phyloP scores from a whole-genome alignment of 1,284 basidiomycete species.

The Sporisorium scitamineum region DNA sequence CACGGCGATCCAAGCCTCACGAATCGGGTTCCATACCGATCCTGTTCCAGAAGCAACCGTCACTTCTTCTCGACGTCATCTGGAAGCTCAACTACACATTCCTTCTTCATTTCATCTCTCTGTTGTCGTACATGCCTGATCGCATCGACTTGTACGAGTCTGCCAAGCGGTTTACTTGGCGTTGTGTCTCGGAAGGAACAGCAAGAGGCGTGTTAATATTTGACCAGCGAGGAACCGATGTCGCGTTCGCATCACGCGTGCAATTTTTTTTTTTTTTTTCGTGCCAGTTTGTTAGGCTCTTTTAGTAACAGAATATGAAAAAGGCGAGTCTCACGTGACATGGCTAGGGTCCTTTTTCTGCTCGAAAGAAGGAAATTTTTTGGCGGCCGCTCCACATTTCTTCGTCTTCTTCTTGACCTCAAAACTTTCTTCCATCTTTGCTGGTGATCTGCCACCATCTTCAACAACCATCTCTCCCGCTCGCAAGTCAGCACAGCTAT shows the following conservation, averaged over 20 bases:
- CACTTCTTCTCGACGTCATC: background rate
- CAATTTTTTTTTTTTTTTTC: background rate
- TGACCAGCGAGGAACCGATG: background rate
- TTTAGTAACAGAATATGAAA: background rate
- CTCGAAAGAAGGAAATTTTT: constrained; percentile 5
- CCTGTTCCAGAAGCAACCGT: background rate
- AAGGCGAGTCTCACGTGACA: constrained; percentile 1
- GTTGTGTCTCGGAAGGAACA: background rate
- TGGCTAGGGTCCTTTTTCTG: constrained; percentile 5
- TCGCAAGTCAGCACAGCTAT: background rate
- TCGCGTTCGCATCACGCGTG: background rate
- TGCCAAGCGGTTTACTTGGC: background rate
- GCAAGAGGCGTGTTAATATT: background rate
- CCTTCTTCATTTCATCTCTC: background rate
- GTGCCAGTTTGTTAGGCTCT: background rate
- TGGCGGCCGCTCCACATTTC: constrained; percentile 11
- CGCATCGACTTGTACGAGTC: background rate
- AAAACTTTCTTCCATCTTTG: constrained; percentile 10
- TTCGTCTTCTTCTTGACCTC: constrained; percentile 14
- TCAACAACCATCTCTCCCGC: background rate
- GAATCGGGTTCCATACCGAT: background rate
- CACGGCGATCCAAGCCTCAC: background rate
- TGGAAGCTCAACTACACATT: background rate
- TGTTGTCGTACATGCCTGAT: background rate
- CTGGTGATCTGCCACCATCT: background rate